A percentile compares a stretch with the other conserved stretches of the same genome.
Conservation (phyloP, 2,329 filamentous ascomycete species). For the Ophiostoma perfectum region DNA sequence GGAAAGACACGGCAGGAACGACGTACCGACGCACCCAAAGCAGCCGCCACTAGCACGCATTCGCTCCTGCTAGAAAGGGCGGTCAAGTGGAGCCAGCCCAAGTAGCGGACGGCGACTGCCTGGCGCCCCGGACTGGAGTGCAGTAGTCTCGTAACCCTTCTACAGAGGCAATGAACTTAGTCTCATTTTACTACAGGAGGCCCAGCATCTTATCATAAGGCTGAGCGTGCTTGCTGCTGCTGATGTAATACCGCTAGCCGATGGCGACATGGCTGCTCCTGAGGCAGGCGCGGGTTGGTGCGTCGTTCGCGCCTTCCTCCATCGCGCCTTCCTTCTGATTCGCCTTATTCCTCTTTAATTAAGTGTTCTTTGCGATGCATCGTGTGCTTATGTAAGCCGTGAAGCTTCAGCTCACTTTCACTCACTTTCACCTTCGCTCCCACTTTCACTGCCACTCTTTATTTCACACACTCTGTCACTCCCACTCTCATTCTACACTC, state of each 20-base stretch:
- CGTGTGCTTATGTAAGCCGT: neutral
- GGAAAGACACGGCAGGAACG: neutral
- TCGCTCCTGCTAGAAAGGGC: neutral
- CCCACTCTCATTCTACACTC: neutral
- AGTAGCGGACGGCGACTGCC: neutral
- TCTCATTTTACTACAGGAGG: neutral
- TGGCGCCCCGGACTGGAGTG: neutral
- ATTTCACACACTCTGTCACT: neutral
- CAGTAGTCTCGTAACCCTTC: neutral
- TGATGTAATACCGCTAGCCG: slow-evolving; percentile 17
- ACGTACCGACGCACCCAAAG: neutral
- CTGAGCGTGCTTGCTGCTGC: slow-evolving; percentile 13
- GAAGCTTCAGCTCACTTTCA: no score
- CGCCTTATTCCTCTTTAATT: neutral
- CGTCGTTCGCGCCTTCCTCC: neutral
- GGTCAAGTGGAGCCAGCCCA: slow-evolving; percentile 4
- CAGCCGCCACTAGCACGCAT: neutral
- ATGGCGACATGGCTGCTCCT: slow-evolving; percentile 22
- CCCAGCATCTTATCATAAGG: slow-evolving; percentile 17
- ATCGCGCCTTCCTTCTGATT: neutral
- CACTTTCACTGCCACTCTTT: neutral
- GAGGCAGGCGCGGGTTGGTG: neutral
- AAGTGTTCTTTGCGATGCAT: neutral
- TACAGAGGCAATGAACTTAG: no score
- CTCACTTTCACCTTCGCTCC: neutral